Evolutionary conservation across 2,329 filamentous ascomycete genomes (phyloP).

Genomic region (Exserohilum rostratum): DNA sequence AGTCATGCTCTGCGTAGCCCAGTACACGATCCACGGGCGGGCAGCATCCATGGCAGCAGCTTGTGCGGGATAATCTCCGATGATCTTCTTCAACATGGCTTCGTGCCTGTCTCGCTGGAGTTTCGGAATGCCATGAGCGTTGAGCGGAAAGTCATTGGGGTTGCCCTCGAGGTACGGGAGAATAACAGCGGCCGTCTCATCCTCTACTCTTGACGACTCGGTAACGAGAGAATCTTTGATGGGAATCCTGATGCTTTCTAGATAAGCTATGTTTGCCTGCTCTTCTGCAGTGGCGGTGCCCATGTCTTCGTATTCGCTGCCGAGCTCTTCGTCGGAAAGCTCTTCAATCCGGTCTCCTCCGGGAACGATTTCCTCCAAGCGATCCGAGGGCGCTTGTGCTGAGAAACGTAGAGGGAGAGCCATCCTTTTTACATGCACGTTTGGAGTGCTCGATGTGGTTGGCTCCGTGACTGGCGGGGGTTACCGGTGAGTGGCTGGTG

Average conservation of each 20-base stretch:
- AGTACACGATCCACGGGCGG: conserved; percentile 93
- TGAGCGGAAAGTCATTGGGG: conserved; percentile 62
- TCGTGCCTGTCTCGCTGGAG: conserved; percentile 70
- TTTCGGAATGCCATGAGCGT: conserved; percentile 73
- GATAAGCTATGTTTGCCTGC: conserved; percentile 36
- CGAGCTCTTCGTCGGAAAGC: conserved; percentile 40
- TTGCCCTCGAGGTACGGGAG: conserved; percentile 69
- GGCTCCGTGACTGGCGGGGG: conserved; percentile 18
- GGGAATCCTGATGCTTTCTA: conserved; percentile 51
- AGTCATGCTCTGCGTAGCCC: conserved; percentile 78
- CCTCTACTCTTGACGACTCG: conserved; percentile 70
- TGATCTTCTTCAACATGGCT: conserved; percentile 63
- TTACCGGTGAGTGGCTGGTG: conserved; percentile 23
- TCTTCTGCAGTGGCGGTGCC: conserved; percentile 35
- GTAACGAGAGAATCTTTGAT: conserved; percentile 72
- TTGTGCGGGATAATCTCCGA: conserved; percentile 67
- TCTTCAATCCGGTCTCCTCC: conserved; percentile 41
- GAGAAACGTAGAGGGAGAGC: conserved; percentile 27
- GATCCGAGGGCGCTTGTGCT: conserved; percentile 27
- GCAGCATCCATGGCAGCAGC: conserved; percentile 83
- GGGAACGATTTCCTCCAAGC: conserved; percentile 36
- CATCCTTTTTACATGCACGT: conserved; percentile 31
- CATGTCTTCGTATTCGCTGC: conserved; percentile 47
- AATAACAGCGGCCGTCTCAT: conserved; percentile 70
- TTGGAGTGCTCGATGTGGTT: neutral